Evolutionary conservation across 176 grass and related monocot genomes (phyloP).

Genomic region (Aegilops umbellulata): DNA sequence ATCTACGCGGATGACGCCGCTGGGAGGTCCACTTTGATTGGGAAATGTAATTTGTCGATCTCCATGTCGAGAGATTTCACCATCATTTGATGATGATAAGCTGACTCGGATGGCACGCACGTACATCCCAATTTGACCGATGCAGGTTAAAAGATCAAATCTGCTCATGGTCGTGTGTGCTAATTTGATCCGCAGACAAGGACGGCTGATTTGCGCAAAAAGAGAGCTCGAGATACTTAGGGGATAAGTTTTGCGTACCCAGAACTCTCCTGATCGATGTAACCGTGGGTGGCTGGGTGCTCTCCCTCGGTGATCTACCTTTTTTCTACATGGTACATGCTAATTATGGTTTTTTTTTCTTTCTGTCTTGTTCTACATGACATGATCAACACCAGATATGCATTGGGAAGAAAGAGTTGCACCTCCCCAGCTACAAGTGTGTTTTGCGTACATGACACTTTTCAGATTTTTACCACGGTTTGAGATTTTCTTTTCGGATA

Average conservation of each 20-base stretch:
- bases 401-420: too few relatives aligned
- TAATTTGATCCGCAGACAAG: not conserved
- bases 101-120: constrained; percentile 39
- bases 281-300: not conserved
- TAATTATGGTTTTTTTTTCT: too few relatives aligned
- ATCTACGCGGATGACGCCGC: constrained; percentile 16
- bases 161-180: not conserved
- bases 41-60: not conserved
- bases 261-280: not conserved
- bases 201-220: constrained; percentile 16
- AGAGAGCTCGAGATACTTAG: constrained; percentile 19
- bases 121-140: constrained; percentile 23
- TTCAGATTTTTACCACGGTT: too few relatives aligned
- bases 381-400: too few relatives aligned
- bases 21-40: not conserved
- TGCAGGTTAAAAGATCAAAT: constrained; percentile 11
- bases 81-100: constrained; percentile 44
- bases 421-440: too few relatives aligned
- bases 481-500: too few relatives aligned
- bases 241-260: constrained; percentile 9
- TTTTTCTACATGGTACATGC: not conserved
- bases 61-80: not conserved
- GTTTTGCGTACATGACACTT: too few relatives aligned
- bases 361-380: too few relatives aligned
- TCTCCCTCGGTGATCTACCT: not conserved